These are phyloP conservation scores for Blastocystis hominis DNA, from an alignment of 352 stramenopile species.

Conservation along the genomic window DNA sequence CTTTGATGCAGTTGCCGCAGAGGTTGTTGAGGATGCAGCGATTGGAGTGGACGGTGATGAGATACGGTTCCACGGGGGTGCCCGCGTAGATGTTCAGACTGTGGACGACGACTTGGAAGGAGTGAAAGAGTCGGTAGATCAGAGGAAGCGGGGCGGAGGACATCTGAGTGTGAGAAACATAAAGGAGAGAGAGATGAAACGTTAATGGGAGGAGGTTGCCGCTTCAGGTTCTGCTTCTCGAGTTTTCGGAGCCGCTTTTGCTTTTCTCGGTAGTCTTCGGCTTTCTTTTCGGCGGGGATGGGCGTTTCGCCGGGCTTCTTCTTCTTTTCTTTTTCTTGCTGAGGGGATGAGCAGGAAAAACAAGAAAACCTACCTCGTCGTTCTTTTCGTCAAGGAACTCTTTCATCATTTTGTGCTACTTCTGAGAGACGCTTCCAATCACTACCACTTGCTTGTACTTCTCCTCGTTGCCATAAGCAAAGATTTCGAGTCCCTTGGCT, in stretches of 20 bases:
- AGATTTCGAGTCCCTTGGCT: constrained; percentile 19
- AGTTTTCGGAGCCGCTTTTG: neutral
- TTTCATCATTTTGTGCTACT: constrained; percentile 48
- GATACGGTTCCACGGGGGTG: neutral
- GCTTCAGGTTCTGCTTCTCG: constrained; percentile 28
- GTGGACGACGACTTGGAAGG: constrained; percentile 42
- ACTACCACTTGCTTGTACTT: constrained; percentile 33
- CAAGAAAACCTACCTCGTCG: neutral
- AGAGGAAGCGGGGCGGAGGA: neutral
- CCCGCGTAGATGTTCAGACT: constrained; percentile 35
- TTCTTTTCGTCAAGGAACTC: constrained; percentile 47
- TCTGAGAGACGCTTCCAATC: neutral
- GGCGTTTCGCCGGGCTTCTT: neutral
- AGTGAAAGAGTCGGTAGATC: constrained; percentile 56
- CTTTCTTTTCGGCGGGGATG: neutral
- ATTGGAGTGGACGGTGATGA: constrained; percentile 1
- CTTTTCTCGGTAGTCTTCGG: neutral
- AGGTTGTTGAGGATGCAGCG: constrained; percentile 13
- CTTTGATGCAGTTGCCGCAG: constrained; percentile 26
- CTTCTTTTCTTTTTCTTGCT: constrained; percentile 33
- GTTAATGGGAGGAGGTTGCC: constrained; percentile 11
- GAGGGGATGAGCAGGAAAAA: neutral
- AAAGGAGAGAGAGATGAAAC: neutral
- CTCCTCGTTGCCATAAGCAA: constrained; percentile 39
- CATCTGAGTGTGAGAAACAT: neutral